Conservation (phyloP, 306 rosid genomes). For the Leucaena leucocephala region DNA sequence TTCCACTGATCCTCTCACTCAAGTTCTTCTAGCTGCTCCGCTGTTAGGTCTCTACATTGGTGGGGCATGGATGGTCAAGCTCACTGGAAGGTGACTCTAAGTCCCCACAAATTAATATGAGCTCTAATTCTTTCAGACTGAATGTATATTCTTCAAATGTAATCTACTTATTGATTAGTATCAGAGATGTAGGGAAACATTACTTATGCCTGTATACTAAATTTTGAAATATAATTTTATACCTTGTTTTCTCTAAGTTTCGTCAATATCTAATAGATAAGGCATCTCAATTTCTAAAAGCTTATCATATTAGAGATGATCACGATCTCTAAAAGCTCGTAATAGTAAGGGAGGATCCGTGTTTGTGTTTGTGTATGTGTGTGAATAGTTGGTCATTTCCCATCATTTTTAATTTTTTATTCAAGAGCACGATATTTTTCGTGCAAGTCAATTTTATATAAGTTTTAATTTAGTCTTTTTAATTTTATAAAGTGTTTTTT, state of each 20-base stretch:
- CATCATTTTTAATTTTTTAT: neutral
- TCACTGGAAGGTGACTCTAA: constrained; percentile 61
- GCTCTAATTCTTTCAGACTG: constrained; percentile 1
- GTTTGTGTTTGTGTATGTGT: too few relatives aligned
- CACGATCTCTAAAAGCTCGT: neutral
- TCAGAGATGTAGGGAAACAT: neutral
- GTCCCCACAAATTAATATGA: neutral
- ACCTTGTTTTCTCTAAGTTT: neutral
- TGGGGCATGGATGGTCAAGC: constrained; percentile 95
- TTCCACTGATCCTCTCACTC: constrained; percentile 92
- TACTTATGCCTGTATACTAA: neutral
- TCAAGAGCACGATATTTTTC: neutral
- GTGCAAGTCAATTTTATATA: too few relatives aligned
- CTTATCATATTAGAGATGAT: neutral
- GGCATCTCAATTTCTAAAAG: neutral
- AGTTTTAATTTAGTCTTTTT: too few relatives aligned
- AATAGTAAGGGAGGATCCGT: neutral
- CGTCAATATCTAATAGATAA: neutral
- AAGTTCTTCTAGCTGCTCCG: constrained; percentile 82
- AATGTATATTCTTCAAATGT: neutral
- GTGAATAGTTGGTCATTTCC: neutral
- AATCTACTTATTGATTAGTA: neutral
- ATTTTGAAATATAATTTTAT: neutral
- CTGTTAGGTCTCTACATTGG: constrained; percentile 85
- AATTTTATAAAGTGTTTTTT: too few relatives aligned